Evolutionary conservation across 768 basidiomycete species (phyloP), one percentile per base, ranked within the genome.

Genomic region (Hydnomerulius pinastri): DNA sequence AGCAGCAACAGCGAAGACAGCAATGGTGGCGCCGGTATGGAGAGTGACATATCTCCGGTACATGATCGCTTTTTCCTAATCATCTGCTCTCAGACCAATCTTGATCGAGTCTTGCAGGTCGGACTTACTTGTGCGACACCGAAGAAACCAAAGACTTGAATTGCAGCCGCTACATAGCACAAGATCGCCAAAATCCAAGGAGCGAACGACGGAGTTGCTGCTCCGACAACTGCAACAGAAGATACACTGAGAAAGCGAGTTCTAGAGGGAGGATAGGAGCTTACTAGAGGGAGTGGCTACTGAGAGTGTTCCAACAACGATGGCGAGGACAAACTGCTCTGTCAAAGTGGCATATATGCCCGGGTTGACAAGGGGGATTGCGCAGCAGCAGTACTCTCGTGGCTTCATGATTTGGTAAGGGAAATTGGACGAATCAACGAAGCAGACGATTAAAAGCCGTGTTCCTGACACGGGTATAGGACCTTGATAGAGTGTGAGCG

Each of bases 351-450:
- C 68, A 60, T 97, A 98, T 46, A 98, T 90, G 27, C 97, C 97
- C 53, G 83, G 79, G 73, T 99, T 96, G 55, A 93, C 76, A 42
- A 93, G 71, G 8, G 95, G 95, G 51, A 98, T 87, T 37, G 94
- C 94, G 61, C 90, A 92, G 68, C 93, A 97, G 63, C 93, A 97
- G 64, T 93, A 95, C 42, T 92, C 86, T 73, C 90, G 81, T 43
- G 85, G 71, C 67, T 85, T 88, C 86, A 89, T 87, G 63, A 27
- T 49, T 40, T 24, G 43, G 23, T 24, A 23, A 25, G 32, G 38
- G 43, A 17, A 12, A 23, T 23, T 25, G 10, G 10, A 27, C 12
- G 39, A 15, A n/a, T 41, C 21, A 33, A 39, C 23, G 37, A 42
- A 11, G 33, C 41, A 6, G 36, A 27, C n/a, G 7, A 30, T 6